Base-by-base conservation (phyloP, 1,284 basidiomycete genomes). In the Cryptococcus sp. region DNA sequence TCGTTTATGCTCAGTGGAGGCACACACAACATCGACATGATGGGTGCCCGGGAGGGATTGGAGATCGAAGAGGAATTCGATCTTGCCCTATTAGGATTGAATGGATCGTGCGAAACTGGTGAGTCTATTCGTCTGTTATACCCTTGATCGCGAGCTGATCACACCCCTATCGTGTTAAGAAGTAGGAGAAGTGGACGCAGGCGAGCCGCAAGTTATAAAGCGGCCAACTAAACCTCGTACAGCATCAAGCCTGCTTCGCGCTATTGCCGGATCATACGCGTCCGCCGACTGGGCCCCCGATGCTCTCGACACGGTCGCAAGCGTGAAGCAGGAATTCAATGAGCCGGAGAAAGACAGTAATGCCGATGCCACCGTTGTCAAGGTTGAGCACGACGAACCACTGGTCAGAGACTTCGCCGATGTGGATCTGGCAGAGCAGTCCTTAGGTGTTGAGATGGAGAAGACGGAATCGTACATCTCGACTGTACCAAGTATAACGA, bases 61-160 rank as follows among this genome's bases (percentile, higher is more conserved):
- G 60, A 62, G 27, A 57, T 68, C 22, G 66, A 68, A 58, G 66
- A 65, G 54, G 65, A 61, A 23, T 60, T 48, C 19, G 22, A 30
- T n/a, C 47, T 48, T 25, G n/a, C 47, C 17, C n/a, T 55, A 50
- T 65, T 13, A 64, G 66, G 10, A 22, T 65, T 8, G 49, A 53
- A 22, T 2, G 3, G 20, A n/a, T 43, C 38, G n/a, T 7, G 13
- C 10, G 39, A 11, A 11, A 27, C 25, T 42, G 27, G 20, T n/a
- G 25, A n/a, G 16, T 27, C 25, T 17, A 25, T 20, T 6, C 16
- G 11, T 19, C 23, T 20, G 17, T 17, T 13, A 46, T 22, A 8
- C 23, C 25, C 1, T 23, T 40, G 30, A 8, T 45, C 17, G 23
- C 16, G n/a, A 38, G n/a, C 25, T 22, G 16, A 25, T 23, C 16